Evolutionary conservation across 2,329 filamentous ascomycete species (phyloP).

Genomic region (Zymoseptoria brevis): DNA sequence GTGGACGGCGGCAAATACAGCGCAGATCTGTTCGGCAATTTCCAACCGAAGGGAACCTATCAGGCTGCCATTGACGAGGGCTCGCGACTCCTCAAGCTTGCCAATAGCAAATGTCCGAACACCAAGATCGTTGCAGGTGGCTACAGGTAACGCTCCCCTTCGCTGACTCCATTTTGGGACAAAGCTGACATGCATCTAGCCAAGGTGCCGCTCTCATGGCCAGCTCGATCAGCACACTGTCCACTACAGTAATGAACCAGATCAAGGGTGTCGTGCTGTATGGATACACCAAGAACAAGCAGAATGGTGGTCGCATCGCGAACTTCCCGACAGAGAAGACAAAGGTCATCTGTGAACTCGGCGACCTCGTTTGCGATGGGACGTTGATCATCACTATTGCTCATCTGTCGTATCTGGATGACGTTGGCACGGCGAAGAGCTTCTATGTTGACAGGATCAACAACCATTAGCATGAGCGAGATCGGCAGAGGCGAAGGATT

Average conservation of each 20-base stretch:
- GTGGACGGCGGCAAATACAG: slow-evolving; percentile 5
- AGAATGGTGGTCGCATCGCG: slow-evolving; percentile 31
- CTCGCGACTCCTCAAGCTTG: slow-evolving; percentile 7
- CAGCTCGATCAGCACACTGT: slow-evolving; percentile 26
- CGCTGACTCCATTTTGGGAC: too few relatives aligned
- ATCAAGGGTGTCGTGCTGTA: slow-evolving; percentile 35
- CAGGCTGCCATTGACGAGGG: slow-evolving; percentile 7
- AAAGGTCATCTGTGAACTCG: slow-evolving; percentile 30
- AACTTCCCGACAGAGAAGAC: slow-evolving; percentile 28
- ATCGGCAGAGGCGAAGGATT: neutral
- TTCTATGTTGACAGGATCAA: slow-evolving; percentile 5
- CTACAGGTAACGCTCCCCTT: slow-evolving; percentile 1
- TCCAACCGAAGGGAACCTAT: slow-evolving; percentile 3
- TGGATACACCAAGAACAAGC: slow-evolving; percentile 34
- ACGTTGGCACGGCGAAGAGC: slow-evolving; percentile 9
- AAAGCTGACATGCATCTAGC: slow-evolving; percentile 11
- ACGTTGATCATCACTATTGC: slow-evolving; percentile 27
- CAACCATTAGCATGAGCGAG: neutral
- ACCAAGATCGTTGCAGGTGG: slow-evolving; percentile 8
- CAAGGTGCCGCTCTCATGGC: slow-evolving; percentile 36
- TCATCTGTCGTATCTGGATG: slow-evolving; percentile 27
- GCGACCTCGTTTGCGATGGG: slow-evolving; percentile 31
- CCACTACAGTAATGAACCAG: slow-evolving; percentile 21
- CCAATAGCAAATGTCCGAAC: slow-evolving; percentile 10
- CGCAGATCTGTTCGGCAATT: slow-evolving; percentile 4